Evolutionary conservation across 106 monocot genomes (phyloP), one percentile per base, ranked within the genome.

Genomic region (Alisma plantagoaquatica): DNA sequence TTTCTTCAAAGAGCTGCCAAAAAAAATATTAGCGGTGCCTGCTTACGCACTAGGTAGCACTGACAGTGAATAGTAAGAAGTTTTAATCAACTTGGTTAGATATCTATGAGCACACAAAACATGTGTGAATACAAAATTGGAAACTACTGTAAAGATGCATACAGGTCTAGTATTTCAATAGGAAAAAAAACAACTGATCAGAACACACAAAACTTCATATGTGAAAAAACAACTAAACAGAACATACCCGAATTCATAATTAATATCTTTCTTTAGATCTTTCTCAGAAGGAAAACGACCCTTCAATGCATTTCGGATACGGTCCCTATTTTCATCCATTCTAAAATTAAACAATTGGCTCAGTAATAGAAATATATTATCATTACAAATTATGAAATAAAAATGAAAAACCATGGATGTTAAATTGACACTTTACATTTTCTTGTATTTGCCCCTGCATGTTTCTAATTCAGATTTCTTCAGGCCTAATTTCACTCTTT

Each of bases 211-310:
- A n/a, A n/a, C n/a, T n/a, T n/a, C n/a, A n/a, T n/a, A n/a, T n/a
- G n/a, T n/a, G n/a, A n/a, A n/a, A n/a, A n/a, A n/a, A n/a, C n/a
- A n/a, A n/a, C n/a, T n/a, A n/a, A n/a, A n/a, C n/a, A n/a, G n/a
- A n/a, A n/a, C n/a, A n/a, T n/a, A 98, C 96, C 85, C 54, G 35
- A 79, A 77, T 33, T 75, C 76, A 62, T 74, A 33, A 58, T 32
- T 54, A 10, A 85, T 77, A 68, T 98, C 96, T 61, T 63, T 76
- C 66, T 89, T 98, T 28, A 89, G 43, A 75, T 98, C 79, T 54
- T 82, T 89, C 2, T 85, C 78, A 67, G 78, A 32, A 67, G 96
- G 96, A 63, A 82, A 38, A 56, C 96, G 78, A 59, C 96, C 96
- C 78, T 89, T 98, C 38, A 98, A 56, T 55, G 81, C 75, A 59